phyloP scores from a whole-genome alignment of 139 green algal species.

The Penium margaritaceum region DNA sequence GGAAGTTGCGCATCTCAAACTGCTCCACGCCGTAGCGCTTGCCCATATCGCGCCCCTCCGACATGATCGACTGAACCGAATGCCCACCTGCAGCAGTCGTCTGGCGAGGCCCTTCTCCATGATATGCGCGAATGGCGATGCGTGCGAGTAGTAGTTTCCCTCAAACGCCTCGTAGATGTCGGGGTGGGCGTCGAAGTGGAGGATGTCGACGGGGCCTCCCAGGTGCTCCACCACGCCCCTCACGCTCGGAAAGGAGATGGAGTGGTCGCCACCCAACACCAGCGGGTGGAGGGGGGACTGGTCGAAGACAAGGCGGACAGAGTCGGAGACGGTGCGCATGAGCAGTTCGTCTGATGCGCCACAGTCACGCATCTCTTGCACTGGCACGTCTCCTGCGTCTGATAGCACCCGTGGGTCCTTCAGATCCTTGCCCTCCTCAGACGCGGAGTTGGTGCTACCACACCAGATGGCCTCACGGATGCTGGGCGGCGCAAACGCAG shows the following conservation, averaged over 20 bases:
- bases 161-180: conserved; percentile 40
- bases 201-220: conserved; percentile 35
- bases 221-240: conserved; percentile 21
- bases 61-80: conserved; percentile 15
- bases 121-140: conserved; percentile 32
- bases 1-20: conserved; percentile 36
- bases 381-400: conserved; percentile 28
- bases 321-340: conserved; percentile 23
- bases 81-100: conserved; percentile 27
- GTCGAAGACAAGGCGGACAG: conserved; percentile 32
- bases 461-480: conserved; percentile 44
- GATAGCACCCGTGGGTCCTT: conserved; percentile 29
- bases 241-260: conserved; percentile 22
- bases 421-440: conserved; percentile 33
- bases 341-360: conserved; percentile 24
- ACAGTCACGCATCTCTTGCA: conserved; percentile 38
- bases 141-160: conserved; percentile 34
- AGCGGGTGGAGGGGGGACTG: conserved; percentile 27
- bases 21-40: conserved; percentile 25
- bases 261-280: conserved; percentile 39
- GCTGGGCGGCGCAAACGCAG: conserved; percentile 33
- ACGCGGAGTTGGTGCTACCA: conserved; percentile 33
- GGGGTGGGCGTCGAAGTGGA: conserved; percentile 40
- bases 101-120: conserved; percentile 26
- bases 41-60: conserved; percentile 26